Evolutionary conservation across 2,329 filamentous ascomycete genomes (phyloP), one percentile per base, ranked within the genome.

Genomic region (Pleochaeta shiraiana): DNA sequence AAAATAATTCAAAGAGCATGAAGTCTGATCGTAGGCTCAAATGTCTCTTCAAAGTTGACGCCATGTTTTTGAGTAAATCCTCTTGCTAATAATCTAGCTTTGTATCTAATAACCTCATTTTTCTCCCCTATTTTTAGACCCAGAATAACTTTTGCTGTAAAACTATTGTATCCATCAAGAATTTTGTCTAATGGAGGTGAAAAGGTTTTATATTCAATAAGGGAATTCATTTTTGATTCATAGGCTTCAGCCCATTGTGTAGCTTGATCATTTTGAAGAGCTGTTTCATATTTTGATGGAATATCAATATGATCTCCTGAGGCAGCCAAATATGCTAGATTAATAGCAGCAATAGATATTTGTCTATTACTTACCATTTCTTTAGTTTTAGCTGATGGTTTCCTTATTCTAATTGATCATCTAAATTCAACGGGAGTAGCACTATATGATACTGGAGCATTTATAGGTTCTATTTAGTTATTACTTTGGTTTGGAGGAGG

Each of bases 171-270:
- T 26, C 4, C 34, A n/a, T 33, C 12, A 1, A 30, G 28, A 24
- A 60, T 37, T 12, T 60, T 34, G 12, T 34, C 24, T 37, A 60
- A 34, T 7, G 55, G 55, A 37, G 28, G 28, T 60, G 55, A 60
- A 60, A 60, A 60, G 55, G 55, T 60, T 9, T 30, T 30, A 60
- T 60, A 30, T n/a, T 60, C 55, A n/a, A 60, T 28, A 4, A 60
- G 55, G 14, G 55, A 60, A 4, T 7, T n/a, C 5, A 60, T 60
- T 34, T 60, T 30, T 14, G 55, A 60, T 21, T 60, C 55, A 60
- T 60, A 60, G 9, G 55, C 55, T 37, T 60, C 55, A 14, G 7
- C n/a, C 55, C 55, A 34, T 60, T 60, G 14, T 4, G 33, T 21
- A 34, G 31, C 55, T 60, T 60, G 55, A 9, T 16, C 16, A 4